A percentile compares a stretch with the other conserved stretches of the same genome.
Evolutionary conservation across 1,284 basidiomycete genomes (phyloP).

Genomic region (Spongispora temasekensis): DNA sequence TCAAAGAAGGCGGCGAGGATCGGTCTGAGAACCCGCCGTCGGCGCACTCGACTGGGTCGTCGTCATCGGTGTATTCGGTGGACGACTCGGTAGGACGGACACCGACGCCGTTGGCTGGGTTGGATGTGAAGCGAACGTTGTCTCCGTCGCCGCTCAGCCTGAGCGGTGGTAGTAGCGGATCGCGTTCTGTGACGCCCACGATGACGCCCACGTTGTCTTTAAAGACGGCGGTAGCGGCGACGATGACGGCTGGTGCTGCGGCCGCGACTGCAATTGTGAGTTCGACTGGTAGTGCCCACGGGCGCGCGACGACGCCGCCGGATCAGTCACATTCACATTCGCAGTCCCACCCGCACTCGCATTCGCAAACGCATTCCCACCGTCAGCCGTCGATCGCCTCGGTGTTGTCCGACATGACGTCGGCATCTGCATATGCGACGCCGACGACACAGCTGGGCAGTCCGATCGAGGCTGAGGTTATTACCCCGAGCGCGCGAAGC

Average conservation of each 20-base stretch:
- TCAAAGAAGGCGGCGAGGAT: constrained; percentile 13
- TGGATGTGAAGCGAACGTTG: constrained; percentile 23
- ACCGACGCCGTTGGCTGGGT: constrained; percentile 28
- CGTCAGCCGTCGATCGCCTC: constrained; percentile 66
- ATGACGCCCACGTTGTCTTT: constrained; percentile 32
- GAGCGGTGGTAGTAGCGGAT: too few relatives aligned
- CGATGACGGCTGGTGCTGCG: too few relatives aligned
- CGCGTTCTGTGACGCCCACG: constrained; percentile 38
- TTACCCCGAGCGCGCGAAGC: constrained; percentile 20
- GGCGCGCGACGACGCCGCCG: neutral
- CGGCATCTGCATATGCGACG: constrained; percentile 48
- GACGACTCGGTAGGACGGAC: constrained; percentile 39
- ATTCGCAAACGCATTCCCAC: constrained; percentile 25
- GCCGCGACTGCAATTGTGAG: too few relatives aligned
- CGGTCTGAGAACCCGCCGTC: constrained; percentile 31
- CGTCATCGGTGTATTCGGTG: constrained; percentile 61
- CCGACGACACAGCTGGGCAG: constrained; percentile 40
- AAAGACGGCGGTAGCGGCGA: neutral
- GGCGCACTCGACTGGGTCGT: constrained; percentile 38
- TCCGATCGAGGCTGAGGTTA: constrained; percentile 29
- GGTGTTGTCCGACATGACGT: constrained; percentile 55
- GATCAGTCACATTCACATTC: neutral
- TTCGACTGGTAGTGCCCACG: too few relatives aligned
- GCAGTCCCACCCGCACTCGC: constrained; percentile 4
- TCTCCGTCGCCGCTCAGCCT: constrained; percentile 22